Evolutionary conservation across 257 asterid genomes (phyloP), one percentile per base, ranked within the genome.

Genomic region (Eucommia ulmoides): DNA sequence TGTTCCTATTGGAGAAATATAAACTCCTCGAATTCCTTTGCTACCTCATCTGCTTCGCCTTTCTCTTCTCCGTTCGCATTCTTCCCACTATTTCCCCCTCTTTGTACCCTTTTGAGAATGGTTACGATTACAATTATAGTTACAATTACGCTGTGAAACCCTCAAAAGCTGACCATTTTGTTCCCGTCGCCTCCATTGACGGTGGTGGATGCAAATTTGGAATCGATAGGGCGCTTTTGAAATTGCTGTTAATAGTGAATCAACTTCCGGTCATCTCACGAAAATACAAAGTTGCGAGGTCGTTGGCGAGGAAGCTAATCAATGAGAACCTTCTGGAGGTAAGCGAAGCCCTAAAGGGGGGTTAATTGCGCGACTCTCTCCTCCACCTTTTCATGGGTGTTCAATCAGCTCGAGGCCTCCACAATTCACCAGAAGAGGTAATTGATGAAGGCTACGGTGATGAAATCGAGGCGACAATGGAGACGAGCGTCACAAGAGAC

Each of bases 181-280:
- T 25, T 19, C 60, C 56, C 17, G 67, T 48, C 22, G 22, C 54
- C n/a, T n/a, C n/a, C n/a, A n/a, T n/a, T n/a, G n/a, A n/a, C 10
- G 58, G 50, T 20, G 42, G 41, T 4, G 74, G 11, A 23, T 69
- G 62, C 3, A 66, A 24, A 23, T 70, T 85, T 16, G 92, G 89
- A 10, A 84, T 84, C 21, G 74, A 76, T 0, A 66, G 97, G 68
- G 92, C 95, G 2, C 82, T 84, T 0, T 71, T 83, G 1, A 95
- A 88, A 54, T 62, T 88, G 20, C 60, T 88, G 50, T 72, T 64
- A 5, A 65, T 88, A 15, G 78, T 84, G 67, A 88, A 67, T 47
- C 89, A 84, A 24, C 70, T 84, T 33, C 95, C 97, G 7, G 97
- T 82, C 20, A 79, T 84, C 55, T 88, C 97, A 1, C 72, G 95